phyloP scores from a whole-genome alignment of 163 green algal genomes.

The Chlorella variabilis region DNA sequence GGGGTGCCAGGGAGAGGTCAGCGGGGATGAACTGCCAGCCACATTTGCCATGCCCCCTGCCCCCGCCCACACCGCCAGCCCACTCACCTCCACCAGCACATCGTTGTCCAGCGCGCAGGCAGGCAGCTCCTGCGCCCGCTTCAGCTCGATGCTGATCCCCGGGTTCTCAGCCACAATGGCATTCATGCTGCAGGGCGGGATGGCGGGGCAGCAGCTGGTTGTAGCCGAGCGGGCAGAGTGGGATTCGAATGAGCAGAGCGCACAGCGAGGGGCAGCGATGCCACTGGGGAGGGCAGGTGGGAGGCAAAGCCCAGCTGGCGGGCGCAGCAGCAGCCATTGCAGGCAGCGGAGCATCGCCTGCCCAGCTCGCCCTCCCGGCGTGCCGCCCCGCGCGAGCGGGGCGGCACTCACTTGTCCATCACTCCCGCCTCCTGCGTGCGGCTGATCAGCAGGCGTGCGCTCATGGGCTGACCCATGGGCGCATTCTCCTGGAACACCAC shows the following conservation, averaged over 20 bases:
- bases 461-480: slow-evolving; percentile 4
- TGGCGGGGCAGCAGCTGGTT: not conserved
- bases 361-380: too few species aligned
- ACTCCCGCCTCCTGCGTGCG: slow-evolving; percentile 34
- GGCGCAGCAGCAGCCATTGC: too few species aligned
- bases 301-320: too few species aligned
- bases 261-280: too few species aligned
- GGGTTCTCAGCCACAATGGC: slow-evolving; percentile 24
- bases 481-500: slow-evolving; percentile 20
- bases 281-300: too few species aligned
- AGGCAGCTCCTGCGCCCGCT: slow-evolving; percentile 18
- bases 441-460: slow-evolving; percentile 21
- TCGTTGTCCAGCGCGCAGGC: slow-evolving; percentile 36
- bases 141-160: slow-evolving; percentile 6
- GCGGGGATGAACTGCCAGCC: too few species aligned
- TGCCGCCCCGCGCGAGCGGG: too few species aligned
- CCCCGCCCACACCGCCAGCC: too few species aligned
- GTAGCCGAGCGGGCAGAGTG: too few species aligned
- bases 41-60: too few species aligned
- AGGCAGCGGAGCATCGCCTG: not conserved
- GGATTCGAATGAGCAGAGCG: too few species aligned
- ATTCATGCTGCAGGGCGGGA: not conserved
- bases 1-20: too few species aligned
- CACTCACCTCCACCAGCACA: slow-evolving; percentile 29
- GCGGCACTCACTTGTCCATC: slow-evolving; percentile 31